phyloP scores from a whole-genome alignment of 1,139 yeast genomes.

The Pichia sp. region DNA sequence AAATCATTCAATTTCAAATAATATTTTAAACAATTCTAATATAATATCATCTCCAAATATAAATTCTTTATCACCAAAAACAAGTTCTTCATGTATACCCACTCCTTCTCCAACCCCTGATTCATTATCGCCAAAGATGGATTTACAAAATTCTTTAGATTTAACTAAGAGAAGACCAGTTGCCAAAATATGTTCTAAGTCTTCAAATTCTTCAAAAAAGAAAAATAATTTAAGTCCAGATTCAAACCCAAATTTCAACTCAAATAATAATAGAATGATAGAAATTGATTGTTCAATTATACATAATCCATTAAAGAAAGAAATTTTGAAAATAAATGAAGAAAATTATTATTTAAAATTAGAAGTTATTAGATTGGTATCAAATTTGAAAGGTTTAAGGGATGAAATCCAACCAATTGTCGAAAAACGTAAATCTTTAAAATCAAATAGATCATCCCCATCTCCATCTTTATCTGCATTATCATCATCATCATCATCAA shows the following conservation, averaged over 20 bases:
- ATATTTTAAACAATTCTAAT: neutral
- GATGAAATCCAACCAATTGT: slow-evolving; percentile 16
- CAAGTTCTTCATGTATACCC: slow-evolving; percentile 4
- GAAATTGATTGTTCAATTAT: slow-evolving; percentile 19
- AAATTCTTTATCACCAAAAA: neutral
- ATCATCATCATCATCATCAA: no score
- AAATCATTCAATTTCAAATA: slow-evolving; percentile 4
- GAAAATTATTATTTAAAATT: slow-evolving; percentile 32
- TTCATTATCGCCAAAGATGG: slow-evolving; percentile 9
- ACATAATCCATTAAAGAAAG: slow-evolving; percentile 28
- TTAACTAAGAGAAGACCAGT: slow-evolving; percentile 1
- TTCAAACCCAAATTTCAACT: neutral
- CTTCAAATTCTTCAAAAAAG: neutral
- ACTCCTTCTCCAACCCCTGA: slow-evolving; percentile 13
- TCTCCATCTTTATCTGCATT: no score
- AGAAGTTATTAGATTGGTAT: slow-evolving; percentile 31
- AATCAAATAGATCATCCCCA: no score
- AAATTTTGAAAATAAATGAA: slow-evolving; percentile 31
- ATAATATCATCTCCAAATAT: slow-evolving; percentile 2
- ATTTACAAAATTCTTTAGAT: neutral
- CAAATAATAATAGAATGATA: slow-evolving; percentile 9
- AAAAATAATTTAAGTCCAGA: neutral
- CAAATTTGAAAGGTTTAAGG: slow-evolving; percentile 28
- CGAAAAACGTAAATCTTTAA: slow-evolving; percentile 7
- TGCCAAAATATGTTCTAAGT: neutral